A percentile compares a stretch with the other conserved stretches of the same genome.
phyloP scores from a whole-genome alignment of 2,329 filamentous ascomycete species.

The Myrmaecium sp. region DNA sequence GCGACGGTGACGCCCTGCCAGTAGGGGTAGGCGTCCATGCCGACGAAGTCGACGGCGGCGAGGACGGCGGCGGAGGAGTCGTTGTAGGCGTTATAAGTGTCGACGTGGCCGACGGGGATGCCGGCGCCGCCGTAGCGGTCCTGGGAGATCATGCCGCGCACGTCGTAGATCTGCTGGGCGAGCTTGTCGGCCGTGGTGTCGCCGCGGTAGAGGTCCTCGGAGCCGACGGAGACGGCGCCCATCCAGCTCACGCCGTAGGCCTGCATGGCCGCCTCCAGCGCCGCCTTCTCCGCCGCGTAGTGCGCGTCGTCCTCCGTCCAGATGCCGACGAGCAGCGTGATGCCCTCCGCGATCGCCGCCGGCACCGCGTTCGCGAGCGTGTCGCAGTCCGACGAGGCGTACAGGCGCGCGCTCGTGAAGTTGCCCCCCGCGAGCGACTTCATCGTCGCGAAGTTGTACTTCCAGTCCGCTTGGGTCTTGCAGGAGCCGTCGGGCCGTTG shows the following conservation, averaged over 20 bases:
- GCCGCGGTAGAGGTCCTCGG: slow-evolving; percentile 44
- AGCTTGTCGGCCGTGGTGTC: slow-evolving; percentile 4
- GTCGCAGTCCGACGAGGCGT: slow-evolving; percentile 12
- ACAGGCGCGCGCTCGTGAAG: slow-evolving; percentile 13
- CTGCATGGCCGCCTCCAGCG: slow-evolving; percentile 15
- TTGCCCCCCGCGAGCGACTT: slow-evolving; percentile 11
- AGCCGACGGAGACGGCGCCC: slow-evolving; percentile 19
- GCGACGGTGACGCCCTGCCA: slow-evolving; percentile 18
- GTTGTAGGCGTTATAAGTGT: slow-evolving; percentile 22
- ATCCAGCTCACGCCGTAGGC: slow-evolving; percentile 18
- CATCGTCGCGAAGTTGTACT: slow-evolving; percentile 11
- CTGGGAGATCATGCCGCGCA: slow-evolving; percentile 10
- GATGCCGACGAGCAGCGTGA: slow-evolving; percentile 20
- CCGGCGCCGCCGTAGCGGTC: slow-evolving; percentile 5
- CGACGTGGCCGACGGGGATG: slow-evolving; percentile 17
- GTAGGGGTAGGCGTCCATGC: slow-evolving; percentile 21
- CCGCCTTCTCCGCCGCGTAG: slow-evolving; percentile 17
- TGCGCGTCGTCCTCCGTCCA: slow-evolving; percentile 16
- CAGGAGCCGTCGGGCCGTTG: slow-evolving; percentile 11
- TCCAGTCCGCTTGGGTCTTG: slow-evolving; percentile 13
- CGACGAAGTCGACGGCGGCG: slow-evolving; percentile 18
- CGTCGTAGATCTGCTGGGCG: slow-evolving; percentile 13
- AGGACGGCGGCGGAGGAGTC: slow-evolving; percentile 18
- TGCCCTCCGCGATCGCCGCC: slow-evolving; percentile 17
- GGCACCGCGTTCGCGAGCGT: slow-evolving; percentile 12